These are phyloP conservation scores for Mortierella sp. DNA, from an alignment of 371 early-diverging fungal species.

Conservation along the genomic window DNA sequence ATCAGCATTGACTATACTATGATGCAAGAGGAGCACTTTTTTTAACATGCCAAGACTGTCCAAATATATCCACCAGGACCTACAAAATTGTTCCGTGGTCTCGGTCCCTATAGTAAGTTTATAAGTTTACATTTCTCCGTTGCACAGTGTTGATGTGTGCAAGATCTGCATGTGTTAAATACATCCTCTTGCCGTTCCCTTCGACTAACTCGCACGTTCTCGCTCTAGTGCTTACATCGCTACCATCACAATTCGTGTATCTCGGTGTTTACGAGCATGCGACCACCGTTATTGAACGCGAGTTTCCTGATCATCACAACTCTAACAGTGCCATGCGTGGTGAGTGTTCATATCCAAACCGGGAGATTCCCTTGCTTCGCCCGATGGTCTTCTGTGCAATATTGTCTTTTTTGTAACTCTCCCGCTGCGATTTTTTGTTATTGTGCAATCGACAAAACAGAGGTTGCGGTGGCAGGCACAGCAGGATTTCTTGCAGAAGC, in stretches of 20 bases:
- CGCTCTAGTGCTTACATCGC: slow-evolving; percentile 36
- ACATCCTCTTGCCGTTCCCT: neutral
- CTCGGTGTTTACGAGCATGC: slow-evolving; percentile 53
- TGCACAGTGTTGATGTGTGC: too few species aligned
- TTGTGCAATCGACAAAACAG: slow-evolving; percentile 4
- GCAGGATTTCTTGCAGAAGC: slow-evolving; percentile 52
- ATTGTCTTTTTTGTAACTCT: too few species aligned
- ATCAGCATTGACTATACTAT: neutral
- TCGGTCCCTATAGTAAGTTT: slow-evolving; percentile 49
- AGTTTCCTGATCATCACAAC: slow-evolving; percentile 43
- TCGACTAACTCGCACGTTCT: neutral
- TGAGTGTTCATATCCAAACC: too few species aligned
- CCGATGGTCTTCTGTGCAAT: too few species aligned
- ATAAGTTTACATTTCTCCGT: neutral
- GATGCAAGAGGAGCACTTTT: too few species aligned
- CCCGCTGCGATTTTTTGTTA: neutral
- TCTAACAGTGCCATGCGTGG: slow-evolving; percentile 50
- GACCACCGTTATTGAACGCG: slow-evolving; percentile 39
- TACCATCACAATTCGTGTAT: slow-evolving; percentile 51
- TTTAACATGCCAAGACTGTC: neutral
- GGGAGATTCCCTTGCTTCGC: too few species aligned
- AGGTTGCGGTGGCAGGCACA: slow-evolving; percentile 52
- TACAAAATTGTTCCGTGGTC: slow-evolving; percentile 44
- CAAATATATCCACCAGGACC: slow-evolving; percentile 23
- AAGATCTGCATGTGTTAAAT: too few species aligned